Conservation (phyloP, 306 rosid genomes). For the Ormosia semicastrata region DNA sequence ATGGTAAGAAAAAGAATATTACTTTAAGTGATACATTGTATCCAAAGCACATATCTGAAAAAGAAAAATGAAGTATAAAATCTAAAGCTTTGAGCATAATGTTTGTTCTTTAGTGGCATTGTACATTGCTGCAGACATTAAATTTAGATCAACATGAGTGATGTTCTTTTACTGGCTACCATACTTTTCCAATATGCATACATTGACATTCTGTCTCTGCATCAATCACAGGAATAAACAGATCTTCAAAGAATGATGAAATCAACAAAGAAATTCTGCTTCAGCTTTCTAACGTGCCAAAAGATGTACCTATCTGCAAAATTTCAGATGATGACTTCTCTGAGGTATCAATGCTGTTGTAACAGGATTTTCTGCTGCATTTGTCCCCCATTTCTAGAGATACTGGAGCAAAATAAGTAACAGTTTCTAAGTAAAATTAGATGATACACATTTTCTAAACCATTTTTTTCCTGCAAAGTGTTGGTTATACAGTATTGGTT, state of each 20-base stretch:
- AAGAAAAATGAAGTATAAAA: slow-evolving; percentile 1
- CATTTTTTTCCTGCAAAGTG: not conserved
- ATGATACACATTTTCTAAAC: not conserved
- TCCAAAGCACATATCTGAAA: not conserved
- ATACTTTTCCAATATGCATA: slow-evolving; percentile 1
- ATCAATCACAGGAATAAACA: slow-evolving; percentile 51
- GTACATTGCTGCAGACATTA: slow-evolving; percentile 15
- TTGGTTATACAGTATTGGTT: slow-evolving; percentile 1
- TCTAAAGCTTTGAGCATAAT: not conserved
- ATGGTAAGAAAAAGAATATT: not conserved
- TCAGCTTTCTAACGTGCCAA: slow-evolving; percentile 45
- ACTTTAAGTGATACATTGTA: not conserved
- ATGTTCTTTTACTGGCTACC: not conserved
- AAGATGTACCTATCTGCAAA: slow-evolving; percentile 49
- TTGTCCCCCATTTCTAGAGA: not conserved
- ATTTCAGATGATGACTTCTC: slow-evolving; percentile 73
- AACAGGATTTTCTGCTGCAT: slow-evolving; percentile 1
- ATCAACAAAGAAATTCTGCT: slow-evolving; percentile 43
- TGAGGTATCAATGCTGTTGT: slow-evolving; percentile 49
- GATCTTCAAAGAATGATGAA: slow-evolving; percentile 32
- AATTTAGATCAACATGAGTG: not conserved
- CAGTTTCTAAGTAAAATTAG: slow-evolving; percentile 5
- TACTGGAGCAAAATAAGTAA: slow-evolving; percentile 19
- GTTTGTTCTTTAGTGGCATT: slow-evolving; percentile 1
- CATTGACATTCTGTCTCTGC: slow-evolving; percentile 18